Conservation (phyloP, 768 basidiomycete genomes). For the Podaxis pistillaris region DNA sequence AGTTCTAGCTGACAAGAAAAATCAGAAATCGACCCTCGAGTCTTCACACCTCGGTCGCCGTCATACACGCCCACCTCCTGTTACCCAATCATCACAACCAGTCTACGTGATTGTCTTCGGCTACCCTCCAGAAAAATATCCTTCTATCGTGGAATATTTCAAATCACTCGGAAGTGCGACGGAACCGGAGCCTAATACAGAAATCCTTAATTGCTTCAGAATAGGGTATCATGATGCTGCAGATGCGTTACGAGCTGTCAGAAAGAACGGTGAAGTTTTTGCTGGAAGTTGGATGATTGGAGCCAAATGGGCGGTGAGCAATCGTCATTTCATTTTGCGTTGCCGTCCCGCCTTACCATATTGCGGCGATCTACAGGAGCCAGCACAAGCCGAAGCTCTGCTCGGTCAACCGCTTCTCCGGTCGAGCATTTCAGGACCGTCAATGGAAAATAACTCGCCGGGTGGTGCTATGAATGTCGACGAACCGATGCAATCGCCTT, state of each 20-base stretch:
- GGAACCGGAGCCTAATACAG: slow-evolving; percentile 62
- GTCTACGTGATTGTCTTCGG: slow-evolving; percentile 81
- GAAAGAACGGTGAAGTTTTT: slow-evolving; percentile 81
- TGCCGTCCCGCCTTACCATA: slow-evolving; percentile 9
- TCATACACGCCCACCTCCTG: slow-evolving; percentile 26
- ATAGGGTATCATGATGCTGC: slow-evolving; percentile 71
- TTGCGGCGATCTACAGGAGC: slow-evolving; percentile 43
- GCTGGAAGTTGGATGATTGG: slow-evolving; percentile 81
- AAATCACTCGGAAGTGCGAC: slow-evolving; percentile 69
- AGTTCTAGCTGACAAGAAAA: slow-evolving; percentile 3
- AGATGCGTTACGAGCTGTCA: slow-evolving; percentile 75
- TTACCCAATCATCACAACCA: slow-evolving; percentile 36
- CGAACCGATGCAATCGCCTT: slow-evolving; percentile 29
- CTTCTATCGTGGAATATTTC: slow-evolving; percentile 71
- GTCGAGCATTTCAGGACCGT: slow-evolving; percentile 18
- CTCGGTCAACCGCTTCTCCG: slow-evolving; percentile 40
- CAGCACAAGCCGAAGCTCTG: slow-evolving; percentile 52
- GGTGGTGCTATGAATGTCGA: slow-evolving; percentile 48
- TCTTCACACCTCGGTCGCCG: slow-evolving; percentile 36
- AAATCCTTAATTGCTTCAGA: slow-evolving; percentile 78
- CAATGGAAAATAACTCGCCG: slow-evolving; percentile 23
- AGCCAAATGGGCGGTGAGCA: slow-evolving; percentile 79
- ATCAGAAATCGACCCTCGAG: slow-evolving; percentile 40
- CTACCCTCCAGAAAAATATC: slow-evolving; percentile 82
- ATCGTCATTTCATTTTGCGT: background rate